Evolutionary conservation across 164 flowering plant species (phyloP), one percentile per base, ranked within the genome.

Genomic region (Magnolia officinalis): DNA sequence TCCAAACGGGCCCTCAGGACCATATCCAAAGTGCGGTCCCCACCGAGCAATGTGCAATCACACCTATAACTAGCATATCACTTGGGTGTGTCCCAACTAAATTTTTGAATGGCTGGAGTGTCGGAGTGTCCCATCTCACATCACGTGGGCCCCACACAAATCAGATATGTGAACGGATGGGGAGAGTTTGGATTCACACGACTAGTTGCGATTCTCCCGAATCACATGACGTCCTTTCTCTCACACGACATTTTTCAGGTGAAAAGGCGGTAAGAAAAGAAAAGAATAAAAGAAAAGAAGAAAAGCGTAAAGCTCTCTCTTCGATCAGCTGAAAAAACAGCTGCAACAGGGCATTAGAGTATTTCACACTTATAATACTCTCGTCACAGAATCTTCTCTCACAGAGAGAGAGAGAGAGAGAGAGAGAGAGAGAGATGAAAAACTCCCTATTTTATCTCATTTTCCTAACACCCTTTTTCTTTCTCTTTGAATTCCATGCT

Each of bases 371-470:
- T 6, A 37, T 37, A 37, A 37, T 37, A 37, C 45, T 37, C 45
- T 37, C 45, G 45, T 37, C 45, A 3, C 45, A 4, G 45, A 37
- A 37, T 37, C 45, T 37, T 37, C 45, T 37, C 45, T 37, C 13
- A 21, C 37, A 65, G 65, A 72, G 76, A 63, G 65, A 77, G 75
- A 69, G 76, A 92, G n/a, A n/a, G n/a, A n/a, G n/a, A 65, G 67
- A 65, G 67, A 21, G 68, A 65, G 65, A 72, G 76, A 63, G 65
- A 77, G 75, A 69, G 76, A 92, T 92, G 95, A 89, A 81, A 77
- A 87, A 75, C 67, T 76, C 81, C 26, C 72, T 74, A 61, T 31
- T 87, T 68, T 79, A 79, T 75, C 70, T 87, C 73, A n/a, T 80
- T 73, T 81, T 84, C 37, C n/a, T 82, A 26, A 31, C 76, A 19